Conservation (phyloP, 768 basidiomycete genomes). For the Lyophyllum atratum region DNA sequence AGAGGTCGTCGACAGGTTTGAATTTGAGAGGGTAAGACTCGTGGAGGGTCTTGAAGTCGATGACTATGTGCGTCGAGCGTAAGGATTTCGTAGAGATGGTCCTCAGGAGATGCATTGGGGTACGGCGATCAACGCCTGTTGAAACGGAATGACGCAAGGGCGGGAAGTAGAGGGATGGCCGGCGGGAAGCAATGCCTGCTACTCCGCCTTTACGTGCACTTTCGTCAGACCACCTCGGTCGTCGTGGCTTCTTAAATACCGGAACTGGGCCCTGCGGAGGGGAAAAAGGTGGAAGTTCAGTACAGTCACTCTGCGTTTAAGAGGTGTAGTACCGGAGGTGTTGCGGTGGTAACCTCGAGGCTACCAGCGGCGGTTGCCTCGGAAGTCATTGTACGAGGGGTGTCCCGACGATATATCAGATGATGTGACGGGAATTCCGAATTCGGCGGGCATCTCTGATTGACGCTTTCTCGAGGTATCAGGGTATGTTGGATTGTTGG, state of each 20-base stretch:
- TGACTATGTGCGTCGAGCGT: slow-evolving; percentile 16
- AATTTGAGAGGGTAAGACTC: slow-evolving; percentile 5
- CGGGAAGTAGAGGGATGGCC: not conserved
- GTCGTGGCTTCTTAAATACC: slow-evolving; percentile 1
- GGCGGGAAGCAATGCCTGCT: not conserved
- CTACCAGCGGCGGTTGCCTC: slow-evolving; percentile 1
- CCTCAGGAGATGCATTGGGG: slow-evolving; percentile 14
- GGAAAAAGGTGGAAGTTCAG: not conserved
- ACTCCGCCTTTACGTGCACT: not conserved
- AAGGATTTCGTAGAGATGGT: slow-evolving; percentile 22
- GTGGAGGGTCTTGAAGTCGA: slow-evolving; percentile 16
- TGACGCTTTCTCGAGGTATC: not conserved
- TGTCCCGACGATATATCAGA: not conserved
- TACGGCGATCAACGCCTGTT: slow-evolving; percentile 12
- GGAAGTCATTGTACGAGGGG: not conserved
- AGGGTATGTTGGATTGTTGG: not conserved
- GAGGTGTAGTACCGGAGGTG: slow-evolving; percentile 10
- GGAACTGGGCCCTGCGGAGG: not conserved
- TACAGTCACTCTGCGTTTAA: not conserved
- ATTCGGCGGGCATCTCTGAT: not conserved
- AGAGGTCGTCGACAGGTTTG: not conserved
- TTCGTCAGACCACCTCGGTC: slow-evolving; percentile 7
- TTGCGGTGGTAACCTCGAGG: slow-evolving; percentile 15
- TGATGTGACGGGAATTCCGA: not conserved
- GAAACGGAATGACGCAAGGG: slow-evolving; percentile 11